Evolutionary conservation across 805 yeast species (phyloP).

Genomic region (Cyberlindnera japonica): DNA sequence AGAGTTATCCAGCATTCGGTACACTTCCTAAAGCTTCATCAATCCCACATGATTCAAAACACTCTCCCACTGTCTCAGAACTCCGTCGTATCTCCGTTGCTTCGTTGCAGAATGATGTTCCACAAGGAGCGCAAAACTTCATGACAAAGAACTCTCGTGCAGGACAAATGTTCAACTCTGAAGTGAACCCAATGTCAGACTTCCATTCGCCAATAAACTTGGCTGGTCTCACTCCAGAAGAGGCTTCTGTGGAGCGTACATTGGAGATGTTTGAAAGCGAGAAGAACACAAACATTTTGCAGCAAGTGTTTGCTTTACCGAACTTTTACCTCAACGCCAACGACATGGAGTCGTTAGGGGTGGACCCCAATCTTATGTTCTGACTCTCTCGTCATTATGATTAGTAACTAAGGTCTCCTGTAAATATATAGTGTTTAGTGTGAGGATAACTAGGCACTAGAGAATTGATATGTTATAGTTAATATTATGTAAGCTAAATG

Average conservation of each 20-base stretch:
- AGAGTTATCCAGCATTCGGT: background rate
- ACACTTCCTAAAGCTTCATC: too few relatives aligned
- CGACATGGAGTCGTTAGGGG: conserved; percentile 5
- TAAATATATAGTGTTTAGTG: too few relatives aligned
- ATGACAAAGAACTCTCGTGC: background rate
- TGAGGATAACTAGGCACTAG: too few relatives aligned
- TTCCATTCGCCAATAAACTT: background rate
- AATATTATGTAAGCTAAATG: too few relatives aligned
- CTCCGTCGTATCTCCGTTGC: background rate
- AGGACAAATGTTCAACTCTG: background rate
- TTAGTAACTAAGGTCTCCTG: too few relatives aligned
- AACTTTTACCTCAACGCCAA: conserved; percentile 14
- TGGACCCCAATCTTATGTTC: conserved; percentile 12
- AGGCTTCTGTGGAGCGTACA: background rate
- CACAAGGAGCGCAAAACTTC: background rate
- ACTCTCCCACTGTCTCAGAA: too few relatives aligned
- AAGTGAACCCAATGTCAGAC: background rate
- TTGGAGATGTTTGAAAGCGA: conserved; percentile 14
- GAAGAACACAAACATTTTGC: conserved; percentile 13
- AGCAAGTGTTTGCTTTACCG: conserved; percentile 18
- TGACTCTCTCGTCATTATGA: too few relatives aligned
- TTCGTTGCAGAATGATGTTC: background rate
- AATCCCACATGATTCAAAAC: too few relatives aligned
- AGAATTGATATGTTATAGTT: too few relatives aligned
- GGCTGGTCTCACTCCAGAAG: conserved; percentile 1